These are phyloP conservation scores for Rhododendron williamsianum DNA, from an alignment of 148 eudicot genomes.

Conservation along the genomic window DNA sequence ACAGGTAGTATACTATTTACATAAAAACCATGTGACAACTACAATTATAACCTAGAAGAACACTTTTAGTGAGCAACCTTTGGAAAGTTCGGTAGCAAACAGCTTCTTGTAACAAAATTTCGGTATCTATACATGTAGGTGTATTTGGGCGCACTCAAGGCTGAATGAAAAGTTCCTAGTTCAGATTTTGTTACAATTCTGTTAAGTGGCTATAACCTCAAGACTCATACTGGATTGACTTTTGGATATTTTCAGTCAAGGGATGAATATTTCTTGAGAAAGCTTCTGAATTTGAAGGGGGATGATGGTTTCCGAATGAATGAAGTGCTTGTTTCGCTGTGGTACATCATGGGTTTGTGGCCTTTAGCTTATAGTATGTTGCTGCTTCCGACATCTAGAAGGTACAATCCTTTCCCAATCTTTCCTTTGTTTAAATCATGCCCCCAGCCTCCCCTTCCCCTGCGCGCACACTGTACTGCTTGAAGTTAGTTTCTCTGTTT, in stretches of 20 bases:
- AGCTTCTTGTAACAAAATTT: neutral
- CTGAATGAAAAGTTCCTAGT: neutral
- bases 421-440: too few species aligned
- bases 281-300: conserved; percentile 75
- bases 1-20: too few species aligned
- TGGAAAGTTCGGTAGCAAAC: neutral
- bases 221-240: neutral
- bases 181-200: neutral
- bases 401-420: conserved; percentile 32
- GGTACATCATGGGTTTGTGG: conserved; percentile 94
- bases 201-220: neutral
- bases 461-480: neutral
- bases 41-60: neutral
- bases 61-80: neutral
- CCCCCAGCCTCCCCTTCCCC: neutral
- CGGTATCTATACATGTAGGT: neutral
- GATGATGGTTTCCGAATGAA: conserved; percentile 93
- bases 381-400: conserved; percentile 77
- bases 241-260: conserved; percentile 43
- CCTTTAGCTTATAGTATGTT: conserved; percentile 79
- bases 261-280: conserved; percentile 73
- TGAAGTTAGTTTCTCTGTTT: neutral
- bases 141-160: too few species aligned
- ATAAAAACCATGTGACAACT: too few species aligned
- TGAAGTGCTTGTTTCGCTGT: conserved; percentile 72